These are phyloP conservation scores for Chrysanthemum lavandulifolium DNA, from an alignment of 129 eudicot genomes.

Conservation along the genomic window DNA sequence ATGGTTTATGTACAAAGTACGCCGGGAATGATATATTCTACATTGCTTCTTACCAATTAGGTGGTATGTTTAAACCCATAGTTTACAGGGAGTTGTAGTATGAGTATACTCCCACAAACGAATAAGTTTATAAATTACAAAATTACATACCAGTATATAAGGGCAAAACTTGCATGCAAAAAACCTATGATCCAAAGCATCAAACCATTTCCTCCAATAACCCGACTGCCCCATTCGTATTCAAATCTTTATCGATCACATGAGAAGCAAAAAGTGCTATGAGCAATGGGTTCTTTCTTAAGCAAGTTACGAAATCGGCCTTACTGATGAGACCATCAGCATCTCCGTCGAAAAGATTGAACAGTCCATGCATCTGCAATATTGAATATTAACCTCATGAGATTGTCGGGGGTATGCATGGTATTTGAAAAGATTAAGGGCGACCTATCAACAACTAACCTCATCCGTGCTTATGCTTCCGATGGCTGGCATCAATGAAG, in stretches of 20 bases:
- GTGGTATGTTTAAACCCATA: background rate
- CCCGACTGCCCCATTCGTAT: slow-evolving; percentile 20
- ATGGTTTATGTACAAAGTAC: no score
- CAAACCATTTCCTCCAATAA: slow-evolving; percentile 47
- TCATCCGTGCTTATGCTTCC: slow-evolving; percentile 52
- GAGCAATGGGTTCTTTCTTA: slow-evolving; percentile 76
- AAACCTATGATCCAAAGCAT: slow-evolving; percentile 19
- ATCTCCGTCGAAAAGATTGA: slow-evolving; percentile 59
- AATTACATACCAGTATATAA: slow-evolving; percentile 27
- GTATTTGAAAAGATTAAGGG: background rate
- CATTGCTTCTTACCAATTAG: background rate
- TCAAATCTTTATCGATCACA: slow-evolving; percentile 33
- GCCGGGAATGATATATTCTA: no score
- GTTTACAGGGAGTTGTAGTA: background rate
- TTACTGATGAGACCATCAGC: slow-evolving; percentile 68
- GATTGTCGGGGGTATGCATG: background rate
- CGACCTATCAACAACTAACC: slow-evolving; percentile 37
- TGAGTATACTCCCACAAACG: background rate
- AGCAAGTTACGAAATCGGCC: slow-evolving; percentile 61
- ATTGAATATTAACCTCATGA: background rate
- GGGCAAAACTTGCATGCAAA: slow-evolving; percentile 11
- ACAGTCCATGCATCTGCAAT: slow-evolving; percentile 66
- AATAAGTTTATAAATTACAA: slow-evolving; percentile 8
- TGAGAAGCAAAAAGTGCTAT: slow-evolving; percentile 64
- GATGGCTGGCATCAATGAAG: slow-evolving; percentile 45